phyloP scores from a whole-genome alignment of 2,329 filamentous ascomycete species.

The Calonectria hawksworthii region DNA sequence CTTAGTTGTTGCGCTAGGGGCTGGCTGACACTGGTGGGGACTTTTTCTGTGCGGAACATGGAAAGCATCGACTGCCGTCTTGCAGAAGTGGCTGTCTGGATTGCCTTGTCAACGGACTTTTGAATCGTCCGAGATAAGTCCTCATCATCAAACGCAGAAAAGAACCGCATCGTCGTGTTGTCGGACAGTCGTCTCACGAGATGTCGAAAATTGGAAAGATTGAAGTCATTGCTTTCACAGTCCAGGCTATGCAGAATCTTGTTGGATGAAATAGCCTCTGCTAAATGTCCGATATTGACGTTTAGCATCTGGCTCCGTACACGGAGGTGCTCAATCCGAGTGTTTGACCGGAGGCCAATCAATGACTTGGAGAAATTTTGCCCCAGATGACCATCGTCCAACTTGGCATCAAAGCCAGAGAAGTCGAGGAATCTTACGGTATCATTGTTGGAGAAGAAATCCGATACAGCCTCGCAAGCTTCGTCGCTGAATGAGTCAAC shows the following conservation, averaged over 20 bases:
- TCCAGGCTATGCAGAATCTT: slow-evolving; percentile 65
- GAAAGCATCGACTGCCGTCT: slow-evolving; percentile 53
- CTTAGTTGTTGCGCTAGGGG: slow-evolving; percentile 54
- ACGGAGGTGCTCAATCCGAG: slow-evolving; percentile 63
- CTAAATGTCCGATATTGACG: slow-evolving; percentile 66
- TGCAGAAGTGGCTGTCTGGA: slow-evolving; percentile 41
- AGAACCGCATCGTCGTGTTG: slow-evolving; percentile 60
- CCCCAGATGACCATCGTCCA: slow-evolving; percentile 70
- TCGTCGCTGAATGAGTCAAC: slow-evolving; percentile 60
- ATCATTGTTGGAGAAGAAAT: slow-evolving; percentile 65
- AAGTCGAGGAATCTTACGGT: slow-evolving; percentile 68
- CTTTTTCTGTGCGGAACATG: slow-evolving; percentile 51
- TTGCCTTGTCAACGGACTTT: slow-evolving; percentile 50
- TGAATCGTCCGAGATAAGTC: slow-evolving; percentile 54
- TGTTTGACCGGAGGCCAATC: slow-evolving; percentile 61
- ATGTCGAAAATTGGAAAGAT: slow-evolving; percentile 64
- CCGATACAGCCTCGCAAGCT: slow-evolving; percentile 63
- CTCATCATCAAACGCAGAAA: slow-evolving; percentile 56
- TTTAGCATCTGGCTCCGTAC: slow-evolving; percentile 70
- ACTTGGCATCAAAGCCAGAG: slow-evolving; percentile 69
- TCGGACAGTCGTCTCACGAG: slow-evolving; percentile 59
- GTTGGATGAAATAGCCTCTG: slow-evolving; percentile 64
- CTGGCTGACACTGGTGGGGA: slow-evolving; percentile 45
- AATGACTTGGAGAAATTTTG: slow-evolving; percentile 66
- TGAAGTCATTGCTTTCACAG: slow-evolving; percentile 68